phyloP scores from a whole-genome alignment of 306 rosid genomes.

The Arachis hypogaea region DNA sequence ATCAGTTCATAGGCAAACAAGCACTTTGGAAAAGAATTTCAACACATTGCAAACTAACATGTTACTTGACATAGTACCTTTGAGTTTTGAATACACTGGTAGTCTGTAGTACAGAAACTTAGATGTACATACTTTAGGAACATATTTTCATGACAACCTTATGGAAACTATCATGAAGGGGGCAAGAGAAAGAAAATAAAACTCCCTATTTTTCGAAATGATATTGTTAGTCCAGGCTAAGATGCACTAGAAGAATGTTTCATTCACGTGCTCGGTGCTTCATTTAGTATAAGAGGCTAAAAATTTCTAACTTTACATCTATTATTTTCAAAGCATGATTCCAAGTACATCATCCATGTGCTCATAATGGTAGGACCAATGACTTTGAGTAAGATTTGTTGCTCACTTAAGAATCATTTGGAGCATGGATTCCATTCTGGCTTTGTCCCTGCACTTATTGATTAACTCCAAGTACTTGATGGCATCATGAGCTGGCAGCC shows the following conservation, averaged over 20 bases:
- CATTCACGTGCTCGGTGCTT: slow-evolving; percentile 37
- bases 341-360: slow-evolving; percentile 39
- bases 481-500: slow-evolving; percentile 71
- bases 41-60: neutral
- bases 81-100: slow-evolving; percentile 3
- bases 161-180: slow-evolving; percentile 42
- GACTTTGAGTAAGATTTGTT: neutral
- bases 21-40: neutral
- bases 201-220: slow-evolving; percentile 40
- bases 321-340: slow-evolving; percentile 36
- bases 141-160: slow-evolving; percentile 43
- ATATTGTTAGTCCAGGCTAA: slow-evolving; percentile 26
- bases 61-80: neutral
- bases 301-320: slow-evolving; percentile 19
- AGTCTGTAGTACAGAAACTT: slow-evolving; percentile 4
- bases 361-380: slow-evolving; percentile 29
- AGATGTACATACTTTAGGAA: slow-evolving; percentile 32
- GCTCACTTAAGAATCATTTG: slow-evolving; percentile 37
- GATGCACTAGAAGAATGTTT: slow-evolving; percentile 33
- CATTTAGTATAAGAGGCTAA: slow-evolving; percentile 9
- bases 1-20: slow-evolving; percentile 9
- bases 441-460: slow-evolving; percentile 51
- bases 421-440: slow-evolving; percentile 53
- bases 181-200: slow-evolving; percentile 38
- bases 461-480: slow-evolving; percentile 82